Base-by-base conservation (phyloP, 805 yeast species). In the Nakazawaea wyomingensis region DNA sequence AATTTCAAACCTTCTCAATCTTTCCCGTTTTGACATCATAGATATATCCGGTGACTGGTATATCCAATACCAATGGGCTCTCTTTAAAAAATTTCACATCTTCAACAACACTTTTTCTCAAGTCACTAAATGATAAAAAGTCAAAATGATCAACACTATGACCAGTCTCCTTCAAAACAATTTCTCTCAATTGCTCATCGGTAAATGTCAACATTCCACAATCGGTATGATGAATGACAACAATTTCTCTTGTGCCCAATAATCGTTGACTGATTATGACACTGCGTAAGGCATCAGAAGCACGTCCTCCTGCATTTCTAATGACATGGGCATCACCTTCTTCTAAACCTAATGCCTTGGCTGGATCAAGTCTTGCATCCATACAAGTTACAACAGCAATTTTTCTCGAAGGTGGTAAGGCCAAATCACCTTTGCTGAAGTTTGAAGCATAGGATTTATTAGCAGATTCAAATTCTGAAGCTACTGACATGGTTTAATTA, bases 281-380 rank as follows among this genome's bases (percentile, higher is more conserved):
- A 46, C 65, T 57, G 16, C 72, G 47, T 27, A 68, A 52, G 3
- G 69, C 69, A 45, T 67, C 72, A 21, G 58, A 45, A 1, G 70
- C 62, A 48, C 72, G 52, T 2, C 72, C 72, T 11, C 72, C 72
- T 11, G 72, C 72, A 47, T 68, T 68, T 48, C 72, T 55, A 28
- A 68, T 64, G 5, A 68, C 69, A 52, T 68, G 72, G 7, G 67
- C 70, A 38, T 68, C 72, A 16, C 72, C 72, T 48, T 60, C 65
- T 20, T 60, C 51, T 19, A 66, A 45, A 6, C 70, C 70, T 14
- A 65, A 48, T 4, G 61, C 54, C 16, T 48, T 56, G 1, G 69
- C 66, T 8, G 70, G 69, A 44, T 62, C 68, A 33, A 66, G 52
- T 49, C 71, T 52, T 4, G 70, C 70, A 55, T 66, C 71, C 69